phyloP scores from a whole-genome alignment of 148 eudicot species.

The Amaranthus hypochondriacus region DNA sequence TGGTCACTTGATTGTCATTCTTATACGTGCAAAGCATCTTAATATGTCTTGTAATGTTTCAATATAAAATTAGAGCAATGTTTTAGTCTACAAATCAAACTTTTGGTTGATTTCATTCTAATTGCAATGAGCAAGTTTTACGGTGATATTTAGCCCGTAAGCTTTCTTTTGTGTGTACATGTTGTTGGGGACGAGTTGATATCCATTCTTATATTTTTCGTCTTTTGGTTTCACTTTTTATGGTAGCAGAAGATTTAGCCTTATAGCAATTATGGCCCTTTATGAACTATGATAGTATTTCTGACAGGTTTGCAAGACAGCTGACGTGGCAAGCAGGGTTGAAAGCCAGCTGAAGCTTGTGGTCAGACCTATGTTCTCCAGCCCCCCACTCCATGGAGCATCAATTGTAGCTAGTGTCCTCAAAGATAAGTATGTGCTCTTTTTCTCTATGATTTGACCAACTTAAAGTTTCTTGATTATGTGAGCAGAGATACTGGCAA shows the following conservation, averaged over 20 bases:
- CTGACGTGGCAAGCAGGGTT: slow-evolving; percentile 39
- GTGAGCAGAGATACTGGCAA: background rate
- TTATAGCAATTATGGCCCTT: slow-evolving; percentile 2
- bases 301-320: slow-evolving; percentile 37
- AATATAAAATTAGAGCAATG: background rate
- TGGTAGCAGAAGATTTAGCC: background rate
- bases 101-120: background rate
- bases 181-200: background rate
- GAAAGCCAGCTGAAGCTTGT: slow-evolving; percentile 55
- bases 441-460: slow-evolving; percentile 3
- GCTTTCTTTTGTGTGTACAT: background rate
- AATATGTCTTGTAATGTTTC: background rate
- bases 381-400: slow-evolving; percentile 51
- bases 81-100: background rate
- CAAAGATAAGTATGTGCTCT: slow-evolving; percentile 33
- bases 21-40: background rate
- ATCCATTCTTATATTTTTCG: background rate
- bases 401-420: slow-evolving; percentile 45
- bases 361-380: slow-evolving; percentile 46
- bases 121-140: background rate
- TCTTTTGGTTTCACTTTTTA: background rate
- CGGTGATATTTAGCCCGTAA: background rate
- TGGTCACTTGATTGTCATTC: background rate
- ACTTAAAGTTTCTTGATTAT: background rate
- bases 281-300: background rate